phyloP scores from a whole-genome alignment of 306 rosid genomes.

The Medicago lupulina region DNA sequence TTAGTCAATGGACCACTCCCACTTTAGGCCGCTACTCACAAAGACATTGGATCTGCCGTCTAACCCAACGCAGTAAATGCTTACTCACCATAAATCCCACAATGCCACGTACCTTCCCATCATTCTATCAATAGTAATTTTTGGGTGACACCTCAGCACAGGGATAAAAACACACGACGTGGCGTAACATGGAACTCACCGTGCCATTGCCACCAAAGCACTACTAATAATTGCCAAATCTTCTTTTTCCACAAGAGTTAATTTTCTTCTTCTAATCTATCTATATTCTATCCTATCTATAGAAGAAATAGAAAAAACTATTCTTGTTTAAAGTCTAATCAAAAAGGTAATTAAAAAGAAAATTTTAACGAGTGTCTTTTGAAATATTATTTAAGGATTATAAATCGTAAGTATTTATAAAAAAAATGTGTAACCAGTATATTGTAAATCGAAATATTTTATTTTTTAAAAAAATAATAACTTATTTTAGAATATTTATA shows the following conservation, averaged over 20 bases:
- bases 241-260: neutral
- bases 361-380: too few species aligned
- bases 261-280: too few species aligned
- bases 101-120: neutral
- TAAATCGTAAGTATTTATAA: too few species aligned
- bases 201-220: neutral
- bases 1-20: conserved; percentile 11
- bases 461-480: too few species aligned
- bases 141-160: neutral
- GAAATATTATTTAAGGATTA: too few species aligned
- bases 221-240: conserved; percentile 35
- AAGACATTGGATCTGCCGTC: neutral
- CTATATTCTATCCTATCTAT: too few species aligned
- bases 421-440: too few species aligned
- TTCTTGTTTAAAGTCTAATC: too few species aligned
- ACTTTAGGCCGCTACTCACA: neutral
- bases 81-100: neutral
- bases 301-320: too few species aligned
- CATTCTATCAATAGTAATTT: neutral
- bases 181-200: neutral
- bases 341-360: too few species aligned
- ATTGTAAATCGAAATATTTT: too few species aligned
- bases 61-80: neutral
- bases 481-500: too few species aligned
- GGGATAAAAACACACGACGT: neutral